These are phyloP conservation scores for Cupressus sempervirens DNA, from an alignment of 75 land plant genomes.

Conservation along the genomic window DNA sequence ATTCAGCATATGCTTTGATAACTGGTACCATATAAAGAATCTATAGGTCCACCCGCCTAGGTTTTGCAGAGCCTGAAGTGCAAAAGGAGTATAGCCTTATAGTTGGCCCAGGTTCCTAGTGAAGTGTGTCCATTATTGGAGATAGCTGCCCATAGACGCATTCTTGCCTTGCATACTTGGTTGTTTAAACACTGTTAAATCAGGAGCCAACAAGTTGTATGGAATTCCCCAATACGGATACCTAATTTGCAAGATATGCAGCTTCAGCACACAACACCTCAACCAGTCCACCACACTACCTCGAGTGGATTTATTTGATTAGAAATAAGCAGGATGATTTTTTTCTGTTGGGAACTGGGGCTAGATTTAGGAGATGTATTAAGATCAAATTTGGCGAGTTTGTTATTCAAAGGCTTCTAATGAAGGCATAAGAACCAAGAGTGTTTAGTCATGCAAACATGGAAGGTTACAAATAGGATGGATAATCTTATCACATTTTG, in stretches of 20 bases:
- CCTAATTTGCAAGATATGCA: background rate
- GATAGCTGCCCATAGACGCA: too few relatives aligned
- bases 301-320: background rate
- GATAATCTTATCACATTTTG: background rate
- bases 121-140: too few relatives aligned
- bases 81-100: too few relatives aligned
- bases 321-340: background rate
- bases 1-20: too few relatives aligned
- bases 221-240: background rate
- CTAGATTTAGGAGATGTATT: background rate
- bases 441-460: background rate
- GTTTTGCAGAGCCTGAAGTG: too few relatives aligned
- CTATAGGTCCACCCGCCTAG: too few relatives aligned
- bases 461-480: background rate
- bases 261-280: background rate
- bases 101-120: too few relatives aligned
- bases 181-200: too few relatives aligned
- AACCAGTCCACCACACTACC: background rate
- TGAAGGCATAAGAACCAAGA: background rate
- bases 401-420: background rate
- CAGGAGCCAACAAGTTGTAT: too few relatives aligned
- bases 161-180: too few relatives aligned
- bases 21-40: too few relatives aligned
- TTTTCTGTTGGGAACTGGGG: background rate
- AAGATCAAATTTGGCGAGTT: background rate